Evolutionary conservation across 768 basidiomycete genomes (phyloP), one percentile per base, ranked within the genome.

Genomic region (Phylloporus scabripes): DNA sequence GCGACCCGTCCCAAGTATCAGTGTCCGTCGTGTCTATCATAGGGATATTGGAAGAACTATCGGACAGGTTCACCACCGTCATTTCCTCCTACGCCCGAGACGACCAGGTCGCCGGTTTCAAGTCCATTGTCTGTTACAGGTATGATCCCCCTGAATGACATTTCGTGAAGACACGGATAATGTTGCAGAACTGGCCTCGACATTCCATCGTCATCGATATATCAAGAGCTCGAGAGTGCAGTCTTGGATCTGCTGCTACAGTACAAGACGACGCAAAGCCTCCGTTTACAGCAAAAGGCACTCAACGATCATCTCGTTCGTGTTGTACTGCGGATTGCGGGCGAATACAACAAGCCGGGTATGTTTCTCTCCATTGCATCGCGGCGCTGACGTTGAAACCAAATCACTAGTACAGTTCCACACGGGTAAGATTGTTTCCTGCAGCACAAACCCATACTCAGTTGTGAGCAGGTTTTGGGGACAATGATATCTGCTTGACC

Each of bases 51-150:
- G 53, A 40, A 37, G 39, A 33, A 14, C 75, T 83, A 57, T 59
- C 57, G 33, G 48, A 54, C 0, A 54, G 50, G 26, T 65, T 87
- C 42, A 58, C 55, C 14, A 55, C 61, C 7, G 61, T 53, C 7
- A 68, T 87, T 42, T 57, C 44, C 0, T 50, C 62, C 0, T 59
- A 61, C 46, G 80, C 79, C 2, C 48, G 33, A 5, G 73, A 83
- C 50, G 57, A 66, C 0, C 66, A 72, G 28, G 82, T 87, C 9
- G 85, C 69, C 1, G 80, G 76, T 1, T 86, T 87, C 74, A 90
- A 91, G 63, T 87, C 85, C 9, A 75, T 88, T 38, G 74, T 80
- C 1, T 87, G 86, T 65, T 90, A 91, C 61, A 79, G 65, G 65
- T 59, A 50, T 17, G 51, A 1, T 21, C 3, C 17, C 12, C 26